Evolutionary conservation across 2,329 filamentous ascomycete species (phyloP).

Genomic region (Colletotrichum tropicicola): DNA sequence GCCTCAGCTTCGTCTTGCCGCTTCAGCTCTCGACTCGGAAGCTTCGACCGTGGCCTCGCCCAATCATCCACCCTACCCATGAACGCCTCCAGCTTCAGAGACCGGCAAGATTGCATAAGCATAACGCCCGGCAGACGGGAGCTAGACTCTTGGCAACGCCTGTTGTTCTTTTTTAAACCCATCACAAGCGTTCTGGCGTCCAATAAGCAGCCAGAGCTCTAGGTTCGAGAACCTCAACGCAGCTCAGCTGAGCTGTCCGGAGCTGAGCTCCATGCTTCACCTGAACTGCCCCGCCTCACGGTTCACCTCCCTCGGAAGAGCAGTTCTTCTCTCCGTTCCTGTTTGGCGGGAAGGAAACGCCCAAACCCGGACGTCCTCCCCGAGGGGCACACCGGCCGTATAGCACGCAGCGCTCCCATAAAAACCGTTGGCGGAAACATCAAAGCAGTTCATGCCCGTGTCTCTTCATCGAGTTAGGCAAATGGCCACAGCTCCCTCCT

Average conservation of each 20-base stretch:
- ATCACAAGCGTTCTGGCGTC: neutral
- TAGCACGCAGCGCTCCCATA: neutral
- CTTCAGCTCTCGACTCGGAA: neutral
- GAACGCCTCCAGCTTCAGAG: neutral
- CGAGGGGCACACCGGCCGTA: neutral
- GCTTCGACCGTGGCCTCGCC: too few species aligned
- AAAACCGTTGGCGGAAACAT: neutral
- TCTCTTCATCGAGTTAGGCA: neutral
- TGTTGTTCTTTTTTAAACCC: too few species aligned
- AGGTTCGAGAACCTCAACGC: neutral
- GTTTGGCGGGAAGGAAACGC: neutral
- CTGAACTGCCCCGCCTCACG: neutral
- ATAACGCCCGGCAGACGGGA: neutral
- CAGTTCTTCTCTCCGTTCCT: neutral
- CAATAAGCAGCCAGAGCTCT: neutral
- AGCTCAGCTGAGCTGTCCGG: neutral
- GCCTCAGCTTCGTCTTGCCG: neutral
- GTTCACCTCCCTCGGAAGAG: too few species aligned
- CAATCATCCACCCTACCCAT: neutral
- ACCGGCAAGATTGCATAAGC: constrained; percentile 12
- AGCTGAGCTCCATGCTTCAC: neutral
- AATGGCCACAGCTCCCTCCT: neutral
- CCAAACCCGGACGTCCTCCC: neutral
- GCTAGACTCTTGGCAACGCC: constrained; percentile 4
- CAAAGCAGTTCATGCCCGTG: constrained; percentile 13